Conservation (phyloP, 1,284 basidiomycete species). For the Ceraceosorus guamensis region DNA sequence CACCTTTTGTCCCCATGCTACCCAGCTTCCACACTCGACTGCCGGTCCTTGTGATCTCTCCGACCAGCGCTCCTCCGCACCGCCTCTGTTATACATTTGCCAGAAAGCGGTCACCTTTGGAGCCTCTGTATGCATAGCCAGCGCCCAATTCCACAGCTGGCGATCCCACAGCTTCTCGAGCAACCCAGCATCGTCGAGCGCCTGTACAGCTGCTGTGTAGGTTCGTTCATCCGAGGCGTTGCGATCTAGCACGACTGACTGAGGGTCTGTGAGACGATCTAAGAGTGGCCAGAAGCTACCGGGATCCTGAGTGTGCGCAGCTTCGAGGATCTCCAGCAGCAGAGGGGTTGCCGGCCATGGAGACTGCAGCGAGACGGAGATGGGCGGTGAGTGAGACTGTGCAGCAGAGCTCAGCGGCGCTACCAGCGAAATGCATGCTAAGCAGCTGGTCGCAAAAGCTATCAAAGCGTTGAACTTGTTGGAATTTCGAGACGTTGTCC, state of each 20-base stretch:
- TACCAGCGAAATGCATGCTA: too few relatives aligned
- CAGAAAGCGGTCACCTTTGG: conserved; percentile 34
- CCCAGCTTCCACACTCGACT: conserved; percentile 28
- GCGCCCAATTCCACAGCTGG: conserved; percentile 26
- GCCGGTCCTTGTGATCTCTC: background rate
- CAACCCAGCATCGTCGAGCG: conserved; percentile 4
- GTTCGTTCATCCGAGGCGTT: background rate
- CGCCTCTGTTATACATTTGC: conserved; percentile 18
- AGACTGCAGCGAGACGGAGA: conserved; percentile 69
- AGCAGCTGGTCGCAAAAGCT: too few relatives aligned
- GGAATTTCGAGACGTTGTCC: too few relatives aligned
- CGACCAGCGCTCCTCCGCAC: background rate
- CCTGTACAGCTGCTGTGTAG: conserved; percentile 3
- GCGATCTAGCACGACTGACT: too few relatives aligned
- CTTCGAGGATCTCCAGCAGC: conserved; percentile 74
- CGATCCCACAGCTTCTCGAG: conserved; percentile 3
- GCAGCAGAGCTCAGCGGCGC: too few relatives aligned
- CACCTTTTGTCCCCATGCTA: conserved; percentile 18
- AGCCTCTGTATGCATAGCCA: conserved; percentile 31
- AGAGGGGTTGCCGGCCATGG: conserved; percentile 71
- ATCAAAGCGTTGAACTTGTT: too few relatives aligned
- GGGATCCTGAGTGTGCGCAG: conserved; percentile 22
- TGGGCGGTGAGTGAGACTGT: conserved; percentile 68
- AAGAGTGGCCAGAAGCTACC: conserved; percentile 28
- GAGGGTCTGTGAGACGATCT: conserved; percentile 13